Conservation (phyloP, 257 asterid genomes). For the Gynochthodes officinalis region DNA sequence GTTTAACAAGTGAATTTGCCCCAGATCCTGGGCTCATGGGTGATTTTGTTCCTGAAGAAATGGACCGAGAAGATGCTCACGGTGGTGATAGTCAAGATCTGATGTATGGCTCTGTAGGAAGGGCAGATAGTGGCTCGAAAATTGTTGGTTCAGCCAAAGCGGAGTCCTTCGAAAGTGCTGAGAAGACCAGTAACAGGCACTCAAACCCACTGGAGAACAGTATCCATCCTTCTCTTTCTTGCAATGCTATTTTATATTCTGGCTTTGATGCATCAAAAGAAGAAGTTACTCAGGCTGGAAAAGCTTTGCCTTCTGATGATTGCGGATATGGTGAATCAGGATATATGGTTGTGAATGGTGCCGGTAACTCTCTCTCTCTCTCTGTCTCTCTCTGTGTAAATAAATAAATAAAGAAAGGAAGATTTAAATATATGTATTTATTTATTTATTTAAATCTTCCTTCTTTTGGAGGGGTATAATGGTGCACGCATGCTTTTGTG, state of each 20-base stretch:
- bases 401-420: too few relatives aligned
- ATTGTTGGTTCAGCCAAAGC: conserved; percentile 84
- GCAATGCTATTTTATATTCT: conserved; percentile 90
- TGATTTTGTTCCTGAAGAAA: conserved; percentile 90
- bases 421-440: too few relatives aligned
- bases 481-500: not conserved
- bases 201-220: conserved; percentile 60
- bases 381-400: not conserved
- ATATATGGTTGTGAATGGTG: conserved; percentile 56
- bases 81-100: conserved; percentile 95
- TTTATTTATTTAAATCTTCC: not conserved
- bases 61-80: conserved; percentile 82
- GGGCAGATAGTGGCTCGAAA: conserved; percentile 98
- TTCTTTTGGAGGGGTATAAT: not conserved
- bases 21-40: conserved; percentile 96
- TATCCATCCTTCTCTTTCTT: conserved; percentile 88
- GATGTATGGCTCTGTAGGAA: conserved; percentile 71
- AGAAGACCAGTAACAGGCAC: conserved; percentile 67
- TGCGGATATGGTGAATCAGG: conserved; percentile 81
- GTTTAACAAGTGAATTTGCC: conserved; percentile 81
- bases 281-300: conserved; percentile 81
- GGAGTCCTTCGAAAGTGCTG: conserved; percentile 95
- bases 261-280: conserved; percentile 87
- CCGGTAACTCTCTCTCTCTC: conserved; percentile 41
- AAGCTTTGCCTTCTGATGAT: conserved; percentile 65